Evolutionary conservation across 345 rosid genomes (phyloP).

Genomic region (Eutrema yunnanense): DNA sequence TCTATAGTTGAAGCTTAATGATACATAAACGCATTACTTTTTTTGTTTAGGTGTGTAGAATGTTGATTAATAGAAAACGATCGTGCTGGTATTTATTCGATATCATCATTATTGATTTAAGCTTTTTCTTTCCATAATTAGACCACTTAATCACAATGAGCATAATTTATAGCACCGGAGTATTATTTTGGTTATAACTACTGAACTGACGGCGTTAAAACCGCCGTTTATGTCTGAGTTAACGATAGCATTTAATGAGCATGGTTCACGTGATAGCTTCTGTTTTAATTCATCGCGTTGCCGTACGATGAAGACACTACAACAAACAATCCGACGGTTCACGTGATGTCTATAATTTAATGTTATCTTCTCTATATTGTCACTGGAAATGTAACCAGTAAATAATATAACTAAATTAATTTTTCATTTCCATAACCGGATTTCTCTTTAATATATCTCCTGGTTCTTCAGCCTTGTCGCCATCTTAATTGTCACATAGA

Average conservation of each 20-base stretch:
- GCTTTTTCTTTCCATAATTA: constrained; percentile 20
- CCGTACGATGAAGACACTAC: constrained; percentile 23
- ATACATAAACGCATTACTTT: not conserved
- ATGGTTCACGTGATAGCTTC: constrained; percentile 23
- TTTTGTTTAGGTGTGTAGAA: not conserved
- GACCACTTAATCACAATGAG: not conserved
- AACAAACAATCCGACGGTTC: constrained; percentile 25
- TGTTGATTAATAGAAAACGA: not conserved
- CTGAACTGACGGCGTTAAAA: not conserved
- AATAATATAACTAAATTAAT: not conserved
- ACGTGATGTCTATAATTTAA: constrained; percentile 3
- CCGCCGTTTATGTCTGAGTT: constrained; percentile 6
- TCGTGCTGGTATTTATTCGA: constrained; percentile 11
- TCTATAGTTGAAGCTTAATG: not conserved
- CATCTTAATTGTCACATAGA: not conserved
- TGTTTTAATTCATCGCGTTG: constrained; percentile 14
- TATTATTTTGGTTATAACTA: too few relatives aligned
- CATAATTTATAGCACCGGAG: too few relatives aligned
- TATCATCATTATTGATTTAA: constrained; percentile 10
- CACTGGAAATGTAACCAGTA: not conserved
- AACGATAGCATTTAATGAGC: constrained; percentile 4
- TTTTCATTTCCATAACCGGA: too few relatives aligned
- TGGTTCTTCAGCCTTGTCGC: not conserved
- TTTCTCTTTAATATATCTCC: not conserved
- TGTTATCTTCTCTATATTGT: not conserved